Conservation (phyloP, 2,329 filamentous ascomycete genomes). For the Phaeosphaeriaceae sp. region DNA sequence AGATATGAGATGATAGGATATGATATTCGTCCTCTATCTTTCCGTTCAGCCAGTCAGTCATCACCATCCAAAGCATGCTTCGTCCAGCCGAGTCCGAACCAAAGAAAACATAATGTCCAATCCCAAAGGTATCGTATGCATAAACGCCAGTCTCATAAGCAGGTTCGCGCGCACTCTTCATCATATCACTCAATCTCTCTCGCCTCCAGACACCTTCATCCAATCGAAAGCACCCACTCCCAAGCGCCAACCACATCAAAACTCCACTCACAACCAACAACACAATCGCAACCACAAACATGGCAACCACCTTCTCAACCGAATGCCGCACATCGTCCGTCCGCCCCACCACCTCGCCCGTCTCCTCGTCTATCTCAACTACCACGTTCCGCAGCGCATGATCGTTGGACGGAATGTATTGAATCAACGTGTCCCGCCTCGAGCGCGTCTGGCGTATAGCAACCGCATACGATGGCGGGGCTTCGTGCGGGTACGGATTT, state of each 20-base stretch:
- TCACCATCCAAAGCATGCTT: background rate
- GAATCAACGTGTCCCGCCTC: slow-evolving; percentile 34
- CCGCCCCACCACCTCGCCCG: slow-evolving; percentile 18
- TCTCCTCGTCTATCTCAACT: slow-evolving; percentile 14
- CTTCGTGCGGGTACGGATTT: slow-evolving; percentile 28
- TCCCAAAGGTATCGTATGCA: background rate
- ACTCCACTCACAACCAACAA: slow-evolving; percentile 28
- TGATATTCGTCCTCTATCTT: background rate
- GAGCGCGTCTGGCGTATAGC: slow-evolving; percentile 28
- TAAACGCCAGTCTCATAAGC: background rate
- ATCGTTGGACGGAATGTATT: slow-evolving; percentile 23
- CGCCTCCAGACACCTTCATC: no score
- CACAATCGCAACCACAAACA: slow-evolving; percentile 28
- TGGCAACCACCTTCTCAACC: slow-evolving; percentile 34
- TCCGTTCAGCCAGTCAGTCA: no score
- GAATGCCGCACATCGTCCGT: slow-evolving; percentile 33
- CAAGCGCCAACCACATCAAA: slow-evolving; percentile 24
- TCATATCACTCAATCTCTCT: background rate
- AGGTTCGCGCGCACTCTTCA: background rate
- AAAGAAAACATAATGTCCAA: background rate
- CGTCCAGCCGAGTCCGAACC: background rate
- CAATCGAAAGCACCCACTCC: no score
- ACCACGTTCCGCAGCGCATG: slow-evolving; percentile 4
- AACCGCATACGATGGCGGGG: slow-evolving; percentile 35
- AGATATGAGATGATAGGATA: no score